Base-by-base conservation (phyloP, 2,329 filamentous ascomycete genomes). In the Xylaria multiplex region DNA sequence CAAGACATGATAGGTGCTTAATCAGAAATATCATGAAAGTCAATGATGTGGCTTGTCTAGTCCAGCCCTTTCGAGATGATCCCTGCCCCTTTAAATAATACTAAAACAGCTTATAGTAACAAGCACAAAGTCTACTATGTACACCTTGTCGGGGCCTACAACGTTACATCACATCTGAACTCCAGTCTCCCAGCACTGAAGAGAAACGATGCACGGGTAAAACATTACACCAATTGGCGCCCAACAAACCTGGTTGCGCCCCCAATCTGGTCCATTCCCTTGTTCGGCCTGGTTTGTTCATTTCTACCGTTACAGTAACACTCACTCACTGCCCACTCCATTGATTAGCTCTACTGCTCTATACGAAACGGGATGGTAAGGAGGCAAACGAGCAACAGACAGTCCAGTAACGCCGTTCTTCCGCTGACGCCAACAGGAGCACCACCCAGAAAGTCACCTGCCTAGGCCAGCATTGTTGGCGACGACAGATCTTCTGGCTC, bases 121-220 rank as follows among this genome's bases (percentile, higher is more conserved):
- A 62, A 66, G 59, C 62, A 64, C 59, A 62, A 61, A 65, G 62
- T 65, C 62, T 60, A 40, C 37, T 4, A 2, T 8, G 3, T 35
- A 59, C 54, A 48, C 53, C 14, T 64, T 57, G 37, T 40, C 53
- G 61, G 60, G 58, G 53, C 55, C 65, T 74, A 71, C 70, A 74
- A 74, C 69, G 69, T 73, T 74, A 68, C 72, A 73, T 73, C 65
- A 73, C 69, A 53, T 67, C 46, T 55, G 40, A 72, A 69, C 67
- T 66, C 48, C 67, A 62, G 59, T 69, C 70, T 67, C 62, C 49
- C 32, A 35, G 42, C 70, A 69, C 69, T 59, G 58, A 52, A 67
- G 48, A 42, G 55, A 37, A 59, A 69, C 69, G 65, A 70, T 69
- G 61, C 37, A 40, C 69, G 58, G 65, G 65, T 71, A 72, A 74